Evolutionary conservation across 805 yeast species (phyloP).

Genomic region (Peterozyma toletana): DNA sequence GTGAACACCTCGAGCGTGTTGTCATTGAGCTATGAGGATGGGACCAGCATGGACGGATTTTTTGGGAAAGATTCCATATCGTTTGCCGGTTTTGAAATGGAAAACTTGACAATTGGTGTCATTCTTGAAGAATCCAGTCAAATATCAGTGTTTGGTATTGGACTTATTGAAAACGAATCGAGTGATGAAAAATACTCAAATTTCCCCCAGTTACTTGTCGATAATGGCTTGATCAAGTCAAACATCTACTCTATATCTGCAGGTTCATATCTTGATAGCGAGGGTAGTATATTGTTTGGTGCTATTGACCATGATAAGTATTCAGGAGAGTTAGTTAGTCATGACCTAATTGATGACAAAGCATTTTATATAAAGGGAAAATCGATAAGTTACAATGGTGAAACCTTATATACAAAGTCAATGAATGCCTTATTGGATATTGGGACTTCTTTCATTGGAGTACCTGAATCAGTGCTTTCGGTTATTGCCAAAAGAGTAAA

Average conservation of each 20-base stretch:
- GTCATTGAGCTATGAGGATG: not conserved
- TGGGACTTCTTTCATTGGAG: conserved; percentile 10
- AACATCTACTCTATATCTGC: conserved; percentile 19
- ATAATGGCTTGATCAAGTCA: conserved; percentile 18
- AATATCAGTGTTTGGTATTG: conserved; percentile 14
- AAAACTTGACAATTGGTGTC: conserved; percentile 14
- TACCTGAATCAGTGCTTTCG: conserved; percentile 5
- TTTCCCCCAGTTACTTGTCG: not conserved
- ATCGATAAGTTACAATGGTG: conserved; percentile 7
- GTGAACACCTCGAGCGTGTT: conserved; percentile 1
- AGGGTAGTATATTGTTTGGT: conserved; percentile 23
- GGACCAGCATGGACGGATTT: conserved; percentile 10
- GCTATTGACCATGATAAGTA: conserved; percentile 22
- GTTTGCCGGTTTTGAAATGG: conserved; percentile 8
- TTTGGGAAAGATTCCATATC: conserved; percentile 13
- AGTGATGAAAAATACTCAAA: not conserved
- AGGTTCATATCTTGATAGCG: conserved; percentile 6
- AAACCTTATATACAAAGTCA: conserved; percentile 3
- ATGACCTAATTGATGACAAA: conserved; percentile 3
- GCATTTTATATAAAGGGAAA: conserved; percentile 14
- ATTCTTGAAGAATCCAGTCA: conserved; percentile 10
- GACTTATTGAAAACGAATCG: conserved; percentile 7
- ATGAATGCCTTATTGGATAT: conserved; percentile 12
- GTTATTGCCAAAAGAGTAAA: conserved; percentile 3
- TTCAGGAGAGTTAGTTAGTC: conserved; percentile 11